phyloP scores from a whole-genome alignment of 768 basidiomycete genomes.

The Russula ochroleuca region DNA sequence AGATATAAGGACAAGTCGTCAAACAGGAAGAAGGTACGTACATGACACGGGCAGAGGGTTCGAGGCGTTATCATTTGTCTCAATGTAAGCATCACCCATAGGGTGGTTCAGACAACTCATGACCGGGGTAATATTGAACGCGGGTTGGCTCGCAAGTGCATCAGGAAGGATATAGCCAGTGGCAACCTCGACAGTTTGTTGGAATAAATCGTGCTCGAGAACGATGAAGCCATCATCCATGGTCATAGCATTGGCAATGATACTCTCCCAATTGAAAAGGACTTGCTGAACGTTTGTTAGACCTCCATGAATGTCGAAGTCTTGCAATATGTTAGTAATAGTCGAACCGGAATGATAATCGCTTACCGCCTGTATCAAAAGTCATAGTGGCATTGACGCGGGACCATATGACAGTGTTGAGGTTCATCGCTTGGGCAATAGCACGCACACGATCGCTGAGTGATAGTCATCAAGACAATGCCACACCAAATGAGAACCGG shows the following conservation, averaged over 20 bases:
- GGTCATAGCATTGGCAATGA: constrained; percentile 56
- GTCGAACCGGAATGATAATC: constrained; percentile 3
- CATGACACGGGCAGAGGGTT: constrained; percentile 45
- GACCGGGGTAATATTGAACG: constrained; percentile 69
- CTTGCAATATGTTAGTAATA: constrained; percentile 36
- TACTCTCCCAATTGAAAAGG: constrained; percentile 66
- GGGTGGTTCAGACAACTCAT: constrained; percentile 58
- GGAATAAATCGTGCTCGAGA: constrained; percentile 82
- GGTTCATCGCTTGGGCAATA: constrained; percentile 76
- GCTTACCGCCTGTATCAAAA: constrained; percentile 65
- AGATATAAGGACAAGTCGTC: neutral
- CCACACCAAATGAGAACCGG: neutral
- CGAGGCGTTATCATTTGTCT: constrained; percentile 70
- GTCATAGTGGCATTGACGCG: constrained; percentile 53
- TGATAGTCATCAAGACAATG: constrained; percentile 5
- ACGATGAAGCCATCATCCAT: constrained; percentile 81
- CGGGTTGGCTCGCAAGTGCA: constrained; percentile 60
- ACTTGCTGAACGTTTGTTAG: constrained; percentile 52
- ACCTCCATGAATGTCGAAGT: constrained; percentile 78
- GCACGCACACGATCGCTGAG: constrained; percentile 82
- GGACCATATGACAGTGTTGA: constrained; percentile 84
- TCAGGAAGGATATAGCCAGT: constrained; percentile 83
- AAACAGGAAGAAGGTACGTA: neutral
- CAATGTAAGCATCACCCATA: constrained; percentile 67
- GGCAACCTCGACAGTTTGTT: constrained; percentile 79